Percentiles rank a stretch among this genome's conserved stretches.
These are phyloP conservation scores for Penicillium soppii DNA, from an alignment of 495 filamentous ascomycete genomes.

Conservation along the genomic window DNA sequence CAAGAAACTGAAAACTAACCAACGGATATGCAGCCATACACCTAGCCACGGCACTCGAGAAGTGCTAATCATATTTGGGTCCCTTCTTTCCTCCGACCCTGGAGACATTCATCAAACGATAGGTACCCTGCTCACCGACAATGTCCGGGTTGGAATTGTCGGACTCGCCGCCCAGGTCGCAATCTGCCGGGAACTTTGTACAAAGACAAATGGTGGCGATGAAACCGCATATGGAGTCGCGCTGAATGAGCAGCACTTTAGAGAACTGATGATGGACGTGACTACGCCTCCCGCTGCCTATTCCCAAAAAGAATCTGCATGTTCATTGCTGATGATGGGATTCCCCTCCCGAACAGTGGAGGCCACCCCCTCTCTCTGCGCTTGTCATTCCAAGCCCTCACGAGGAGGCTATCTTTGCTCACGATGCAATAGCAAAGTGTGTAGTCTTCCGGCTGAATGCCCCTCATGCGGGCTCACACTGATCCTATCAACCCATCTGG, in stretches of 20 bases:
- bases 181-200: slow-evolving; percentile 88
- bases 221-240: slow-evolving; percentile 77
- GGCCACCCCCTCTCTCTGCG: slow-evolving; percentile 72
- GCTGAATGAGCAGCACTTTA: slow-evolving; percentile 84
- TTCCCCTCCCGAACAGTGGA: slow-evolving; percentile 93
- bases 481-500: slow-evolving; percentile 93
- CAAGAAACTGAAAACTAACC: slow-evolving; percentile 15
- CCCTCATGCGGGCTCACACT: slow-evolving; percentile 90
- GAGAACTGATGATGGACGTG: slow-evolving; percentile 80
- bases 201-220: slow-evolving; percentile 78
- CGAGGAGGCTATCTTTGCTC: slow-evolving; percentile 91
- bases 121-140: slow-evolving; percentile 67
- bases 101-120: slow-evolving; percentile 95
- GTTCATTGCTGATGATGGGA: slow-evolving; percentile 93
- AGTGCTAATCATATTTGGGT: slow-evolving; percentile 87
- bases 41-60: slow-evolving; percentile 92
- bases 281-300: slow-evolving; percentile 87
- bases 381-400: slow-evolving; percentile 82
- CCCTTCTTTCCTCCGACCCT: slow-evolving; percentile 84
- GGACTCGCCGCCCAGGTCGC: slow-evolving; percentile 88
- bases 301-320: slow-evolving; percentile 62
- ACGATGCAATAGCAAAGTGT: slow-evolving; percentile 85
- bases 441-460: slow-evolving; percentile 86
- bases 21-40: slow-evolving; percentile 63
- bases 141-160: slow-evolving; percentile 82